Evolutionary conservation across 495 filamentous ascomycete genomes (phyloP).

Genomic region (Trichocladium antarcticum): DNA sequence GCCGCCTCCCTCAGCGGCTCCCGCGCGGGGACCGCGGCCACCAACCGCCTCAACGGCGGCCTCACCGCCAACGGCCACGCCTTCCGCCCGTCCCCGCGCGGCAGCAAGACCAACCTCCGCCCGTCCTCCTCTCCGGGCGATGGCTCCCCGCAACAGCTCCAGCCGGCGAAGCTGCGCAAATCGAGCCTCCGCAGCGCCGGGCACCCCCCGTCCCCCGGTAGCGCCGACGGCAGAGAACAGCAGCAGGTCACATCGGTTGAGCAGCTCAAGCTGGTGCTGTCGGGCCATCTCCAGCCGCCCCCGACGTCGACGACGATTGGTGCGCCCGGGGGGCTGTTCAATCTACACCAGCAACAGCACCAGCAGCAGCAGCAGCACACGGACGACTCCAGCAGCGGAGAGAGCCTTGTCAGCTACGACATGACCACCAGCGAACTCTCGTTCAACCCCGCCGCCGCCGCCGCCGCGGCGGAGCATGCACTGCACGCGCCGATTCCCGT

Average conservation of each 20-base stretch:
- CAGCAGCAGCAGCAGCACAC: slow-evolving; percentile 11
- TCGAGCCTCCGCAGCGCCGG: slow-evolving; percentile 35
- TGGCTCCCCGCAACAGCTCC: not conserved
- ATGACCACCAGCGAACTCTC: slow-evolving; percentile 44
- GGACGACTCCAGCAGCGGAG: slow-evolving; percentile 42
- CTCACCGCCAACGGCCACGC: slow-evolving; percentile 45
- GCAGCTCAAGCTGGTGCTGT: slow-evolving; percentile 67
- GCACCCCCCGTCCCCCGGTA: slow-evolving; percentile 41
- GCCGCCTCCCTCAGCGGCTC: slow-evolving; percentile 63
- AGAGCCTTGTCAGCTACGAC: slow-evolving; percentile 50
- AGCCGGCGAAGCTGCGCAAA: slow-evolving; percentile 25
- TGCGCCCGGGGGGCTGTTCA: too few relatives aligned
- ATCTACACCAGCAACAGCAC: not conserved
- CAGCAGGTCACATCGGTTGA: slow-evolving; percentile 68
- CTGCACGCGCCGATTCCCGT: too few relatives aligned
- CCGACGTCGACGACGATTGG: not conserved
- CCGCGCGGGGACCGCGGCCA: slow-evolving; percentile 47
- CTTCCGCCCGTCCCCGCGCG: slow-evolving; percentile 27
- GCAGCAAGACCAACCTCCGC: slow-evolving; percentile 32
- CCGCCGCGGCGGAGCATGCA: too few relatives aligned
- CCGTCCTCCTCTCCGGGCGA: slow-evolving; percentile 29
- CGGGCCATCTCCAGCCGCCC: slow-evolving; percentile 35
- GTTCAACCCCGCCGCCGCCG: slow-evolving; percentile 29
- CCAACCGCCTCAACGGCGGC: slow-evolving; percentile 44
- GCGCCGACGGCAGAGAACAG: slow-evolving; percentile 43